phyloP scores from a whole-genome alignment of 495 filamentous ascomycete species.

The Hypomontagnella submonticulosa region DNA sequence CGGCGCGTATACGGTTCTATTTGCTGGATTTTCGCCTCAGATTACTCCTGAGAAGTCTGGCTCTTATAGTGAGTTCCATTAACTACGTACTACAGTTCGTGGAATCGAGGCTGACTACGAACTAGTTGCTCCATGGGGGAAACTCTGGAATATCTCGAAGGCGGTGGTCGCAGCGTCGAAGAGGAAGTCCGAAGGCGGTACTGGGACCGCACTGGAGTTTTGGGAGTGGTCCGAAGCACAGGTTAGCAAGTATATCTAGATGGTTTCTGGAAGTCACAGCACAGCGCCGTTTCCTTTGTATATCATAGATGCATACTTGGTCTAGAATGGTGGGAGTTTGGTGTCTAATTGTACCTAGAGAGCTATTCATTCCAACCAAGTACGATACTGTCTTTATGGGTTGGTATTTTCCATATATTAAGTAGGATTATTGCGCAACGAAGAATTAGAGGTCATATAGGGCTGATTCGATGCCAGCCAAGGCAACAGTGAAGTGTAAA shows the following conservation, averaged over 20 bases:
- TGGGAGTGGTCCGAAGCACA: constrained; percentile 57
- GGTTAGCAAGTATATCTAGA: constrained; percentile 38
- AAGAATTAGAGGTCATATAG: too few relatives aligned
- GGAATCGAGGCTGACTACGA: constrained; percentile 8
- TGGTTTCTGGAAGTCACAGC: neutral
- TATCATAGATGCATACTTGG: neutral
- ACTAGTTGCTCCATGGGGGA: constrained; percentile 53
- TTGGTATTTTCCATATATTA: too few relatives aligned
- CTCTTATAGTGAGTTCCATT: constrained; percentile 21
- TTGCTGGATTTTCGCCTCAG: constrained; percentile 53
- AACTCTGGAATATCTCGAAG: constrained; percentile 38
- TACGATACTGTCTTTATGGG: too few relatives aligned
- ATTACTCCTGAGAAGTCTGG: constrained; percentile 46
- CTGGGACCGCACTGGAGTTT: constrained; percentile 50
- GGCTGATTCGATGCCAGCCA: too few relatives aligned
- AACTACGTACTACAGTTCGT: constrained; percentile 21
- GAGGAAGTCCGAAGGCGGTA: constrained; percentile 49
- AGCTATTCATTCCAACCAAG: too few relatives aligned
- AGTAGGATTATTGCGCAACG: too few relatives aligned
- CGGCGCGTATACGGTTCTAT: constrained; percentile 59
- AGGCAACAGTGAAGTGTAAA: too few relatives aligned
- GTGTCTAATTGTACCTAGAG: too few relatives aligned
- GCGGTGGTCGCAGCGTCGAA: constrained; percentile 44
- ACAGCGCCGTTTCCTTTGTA: neutral
- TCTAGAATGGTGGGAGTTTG: neutral